Percentiles rank a stretch among this genome's conserved stretches.
Evolutionary conservation across 176 grass and related monocot genomes (phyloP).

Genomic region (Musa troglodytarum): DNA sequence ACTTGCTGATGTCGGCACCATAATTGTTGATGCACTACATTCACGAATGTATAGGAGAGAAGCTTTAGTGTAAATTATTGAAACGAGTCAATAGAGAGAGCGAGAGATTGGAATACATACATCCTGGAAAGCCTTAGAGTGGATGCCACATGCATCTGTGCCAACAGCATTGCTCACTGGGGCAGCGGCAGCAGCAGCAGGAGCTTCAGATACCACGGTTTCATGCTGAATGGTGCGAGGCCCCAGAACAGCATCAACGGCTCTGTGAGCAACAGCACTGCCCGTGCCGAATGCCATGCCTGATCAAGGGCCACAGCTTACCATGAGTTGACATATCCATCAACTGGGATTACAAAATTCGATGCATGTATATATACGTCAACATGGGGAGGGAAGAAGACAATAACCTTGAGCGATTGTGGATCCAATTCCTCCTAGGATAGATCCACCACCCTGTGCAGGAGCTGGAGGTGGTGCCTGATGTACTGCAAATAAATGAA

Average conservation of each 20-base stretch:
- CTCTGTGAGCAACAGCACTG: conserved; percentile 33
- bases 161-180: neutral
- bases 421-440: conserved; percentile 22
- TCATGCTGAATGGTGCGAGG: conserved; percentile 32
- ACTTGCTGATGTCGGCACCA: conserved; percentile 47
- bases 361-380: neutral
- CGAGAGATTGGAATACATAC: neutral
- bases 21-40: conserved; percentile 35
- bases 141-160: conserved; percentile 26
- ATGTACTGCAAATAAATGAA: neutral
- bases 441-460: conserved; percentile 19
- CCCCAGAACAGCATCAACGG: conserved; percentile 29
- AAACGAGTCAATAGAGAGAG: neutral
- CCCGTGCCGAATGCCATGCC: conserved; percentile 33
- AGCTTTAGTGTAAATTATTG: neutral
- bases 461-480: conserved; percentile 19
- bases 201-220: conserved; percentile 12
- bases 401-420: conserved; percentile 15
- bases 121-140: conserved; percentile 36
- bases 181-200: conserved; percentile 6
- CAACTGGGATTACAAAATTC: neutral
- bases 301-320: neutral
- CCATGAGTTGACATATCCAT: neutral
- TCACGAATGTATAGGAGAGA: neutral
- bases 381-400: neutral